These are phyloP conservation scores for Ambrosia trifida DNA, from an alignment of 129 eudicot species.

Conservation along the genomic window DNA sequence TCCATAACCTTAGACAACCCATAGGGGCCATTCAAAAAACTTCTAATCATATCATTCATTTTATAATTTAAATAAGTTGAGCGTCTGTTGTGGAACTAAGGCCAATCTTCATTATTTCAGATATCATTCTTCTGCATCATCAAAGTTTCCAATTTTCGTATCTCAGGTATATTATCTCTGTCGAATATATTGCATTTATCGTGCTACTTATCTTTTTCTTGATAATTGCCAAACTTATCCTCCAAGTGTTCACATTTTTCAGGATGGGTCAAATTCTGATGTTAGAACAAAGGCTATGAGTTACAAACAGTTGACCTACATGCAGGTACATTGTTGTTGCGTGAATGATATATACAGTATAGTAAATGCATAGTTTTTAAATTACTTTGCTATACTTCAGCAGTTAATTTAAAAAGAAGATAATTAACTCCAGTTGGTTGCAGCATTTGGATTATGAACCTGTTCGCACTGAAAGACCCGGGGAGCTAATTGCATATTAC, in stretches of 20 bases:
- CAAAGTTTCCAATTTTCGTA: conserved; percentile 84
- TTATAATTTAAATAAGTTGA: conserved; percentile 2
- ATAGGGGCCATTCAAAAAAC: not conserved
- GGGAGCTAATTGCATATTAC: conserved; percentile 93
- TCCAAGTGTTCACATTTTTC: conserved; percentile 20
- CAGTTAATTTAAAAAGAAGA: not conserved
- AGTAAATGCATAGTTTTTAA: not conserved
- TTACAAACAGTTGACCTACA: conserved; percentile 74
- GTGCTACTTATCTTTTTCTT: not conserved
- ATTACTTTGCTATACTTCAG: not conserved
- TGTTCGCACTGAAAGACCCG: conserved; percentile 85
- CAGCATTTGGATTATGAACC: conserved; percentile 90
- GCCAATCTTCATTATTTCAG: conserved; percentile 41
- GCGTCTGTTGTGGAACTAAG: conserved; percentile 21
- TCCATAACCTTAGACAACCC: not conserved
- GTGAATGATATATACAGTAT: conserved; percentile 4
- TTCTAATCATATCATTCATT: not conserved
- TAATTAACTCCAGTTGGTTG: not conserved
- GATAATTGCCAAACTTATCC: not conserved
- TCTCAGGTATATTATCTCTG: conserved; percentile 63
- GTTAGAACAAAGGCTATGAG: conserved; percentile 80
- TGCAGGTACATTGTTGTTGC: conserved; percentile 62
- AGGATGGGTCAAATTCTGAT: conserved; percentile 84
- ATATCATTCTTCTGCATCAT: conserved; percentile 70
- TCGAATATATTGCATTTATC: not conserved